These are phyloP conservation scores for Backusella circina DNA, from an alignment of 192 early-diverging fungal genomes.

Conservation along the genomic window DNA sequence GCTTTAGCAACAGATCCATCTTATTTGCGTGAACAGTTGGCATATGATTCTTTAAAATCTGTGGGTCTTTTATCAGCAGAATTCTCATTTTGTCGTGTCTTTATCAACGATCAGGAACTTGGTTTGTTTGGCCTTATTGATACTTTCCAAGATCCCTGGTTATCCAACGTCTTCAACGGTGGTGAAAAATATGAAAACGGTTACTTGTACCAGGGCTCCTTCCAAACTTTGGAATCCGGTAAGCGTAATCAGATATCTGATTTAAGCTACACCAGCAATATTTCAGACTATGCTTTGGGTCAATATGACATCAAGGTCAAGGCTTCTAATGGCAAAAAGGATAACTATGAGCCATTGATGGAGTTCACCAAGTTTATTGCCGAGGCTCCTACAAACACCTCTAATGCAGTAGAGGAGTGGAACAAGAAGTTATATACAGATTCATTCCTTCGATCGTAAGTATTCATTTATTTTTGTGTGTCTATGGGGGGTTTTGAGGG, in stretches of 20 bases:
- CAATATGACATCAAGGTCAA: conserved; percentile 16
- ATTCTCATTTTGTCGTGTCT: conserved; percentile 23
- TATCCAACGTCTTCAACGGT: conserved; percentile 31
- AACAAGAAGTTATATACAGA: conserved; percentile 18
- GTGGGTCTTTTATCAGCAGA: conserved; percentile 9
- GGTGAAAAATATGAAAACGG: conserved; percentile 23
- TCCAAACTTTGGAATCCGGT: neutral
- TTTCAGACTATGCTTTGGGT: conserved; percentile 3
- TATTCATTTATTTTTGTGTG: neutral
- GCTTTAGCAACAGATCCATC: conserved; percentile 22
- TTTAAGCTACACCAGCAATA: neutral
- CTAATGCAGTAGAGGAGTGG: conserved; percentile 17
- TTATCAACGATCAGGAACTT: conserved; percentile 34
- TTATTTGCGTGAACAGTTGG: conserved; percentile 27
- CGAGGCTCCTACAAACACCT: conserved; percentile 12
- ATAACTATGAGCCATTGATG: conserved; percentile 3
- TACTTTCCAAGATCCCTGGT: conserved; percentile 39
- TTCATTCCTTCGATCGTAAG: conserved; percentile 23
- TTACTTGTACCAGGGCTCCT: conserved; percentile 13
- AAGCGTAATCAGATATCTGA: neutral
- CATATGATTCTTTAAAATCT: conserved; percentile 12
- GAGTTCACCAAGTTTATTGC: conserved; percentile 27
- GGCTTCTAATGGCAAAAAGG: neutral
- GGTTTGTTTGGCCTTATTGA: conserved; percentile 45
- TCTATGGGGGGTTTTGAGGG: neutral